Conservation (phyloP, 306 rosid species). For the Rosa chinensis region DNA sequence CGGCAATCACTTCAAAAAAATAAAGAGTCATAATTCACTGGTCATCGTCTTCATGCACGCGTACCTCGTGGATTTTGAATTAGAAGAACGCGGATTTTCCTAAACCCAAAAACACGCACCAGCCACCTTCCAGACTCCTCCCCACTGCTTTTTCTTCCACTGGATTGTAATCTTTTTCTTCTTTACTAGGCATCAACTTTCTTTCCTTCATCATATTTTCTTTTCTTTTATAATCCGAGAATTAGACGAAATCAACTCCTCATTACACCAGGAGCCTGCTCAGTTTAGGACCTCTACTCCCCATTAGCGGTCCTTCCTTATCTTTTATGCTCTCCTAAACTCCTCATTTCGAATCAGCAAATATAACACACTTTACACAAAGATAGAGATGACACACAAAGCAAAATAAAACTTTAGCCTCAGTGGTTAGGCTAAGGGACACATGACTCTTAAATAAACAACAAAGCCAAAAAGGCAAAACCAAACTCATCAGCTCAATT, state of each 20-base stretch:
- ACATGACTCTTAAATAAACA: not conserved
- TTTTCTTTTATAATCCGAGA: no score
- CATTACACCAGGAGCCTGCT: no score
- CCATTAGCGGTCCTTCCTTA: not conserved
- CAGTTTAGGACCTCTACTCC: not conserved
- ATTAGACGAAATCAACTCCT: not conserved
- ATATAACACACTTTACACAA: not conserved
- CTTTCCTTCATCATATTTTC: not conserved
- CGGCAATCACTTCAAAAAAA: not conserved
- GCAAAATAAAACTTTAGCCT: not conserved
- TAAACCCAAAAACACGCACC: not conserved
- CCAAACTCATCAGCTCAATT: conserved; percentile 26
- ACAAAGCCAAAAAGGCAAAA: conserved; percentile 22
- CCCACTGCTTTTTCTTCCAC: not conserved
- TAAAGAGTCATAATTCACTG: not conserved
- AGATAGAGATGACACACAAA: not conserved
- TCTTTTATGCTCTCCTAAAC: not conserved
- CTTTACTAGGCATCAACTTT: not conserved
- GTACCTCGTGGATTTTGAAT: conserved; percentile 10
- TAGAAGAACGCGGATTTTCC: not conserved
- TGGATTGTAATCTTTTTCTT: not conserved
- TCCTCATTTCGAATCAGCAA: not conserved
- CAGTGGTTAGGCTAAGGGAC: not conserved
- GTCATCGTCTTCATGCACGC: conserved; percentile 24
- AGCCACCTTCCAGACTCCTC: not conserved